Percentiles rank a stretch among this genome's conserved stretches.
These are phyloP conservation scores for Globisporangium carolinianum DNA, from an alignment of 352 stramenopile genomes.

Conservation along the genomic window DNA sequence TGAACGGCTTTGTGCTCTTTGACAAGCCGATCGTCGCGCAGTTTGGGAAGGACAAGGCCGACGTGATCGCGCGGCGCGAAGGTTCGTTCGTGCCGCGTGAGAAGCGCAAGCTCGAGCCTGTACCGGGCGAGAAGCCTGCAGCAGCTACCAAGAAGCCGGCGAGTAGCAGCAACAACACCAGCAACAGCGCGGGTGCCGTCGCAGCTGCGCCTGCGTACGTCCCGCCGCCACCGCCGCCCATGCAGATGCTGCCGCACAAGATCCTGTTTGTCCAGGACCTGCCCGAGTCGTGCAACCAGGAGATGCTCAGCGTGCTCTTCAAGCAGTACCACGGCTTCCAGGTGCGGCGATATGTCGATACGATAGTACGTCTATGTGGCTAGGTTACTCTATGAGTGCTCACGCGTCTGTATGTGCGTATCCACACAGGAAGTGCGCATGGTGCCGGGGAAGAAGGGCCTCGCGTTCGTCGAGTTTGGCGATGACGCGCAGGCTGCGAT, in stretches of 20 bases:
- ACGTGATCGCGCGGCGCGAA: conserved; percentile 71
- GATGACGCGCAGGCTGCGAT: conserved; percentile 79
- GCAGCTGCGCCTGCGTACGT: conserved; percentile 11
- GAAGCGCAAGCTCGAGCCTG: conserved; percentile 71
- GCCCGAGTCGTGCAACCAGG: conserved; percentile 92
- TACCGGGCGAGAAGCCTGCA: conserved; percentile 17
- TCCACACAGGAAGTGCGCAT: conserved; percentile 87
- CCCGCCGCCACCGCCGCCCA: conserved; percentile 30
- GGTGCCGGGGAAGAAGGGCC: conserved; percentile 88
- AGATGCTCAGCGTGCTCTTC: conserved; percentile 96
- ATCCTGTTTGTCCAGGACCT: conserved; percentile 93
- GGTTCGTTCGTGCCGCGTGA: conserved; percentile 69
- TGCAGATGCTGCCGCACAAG: conserved; percentile 79
- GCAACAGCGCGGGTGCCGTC: conserved; percentile 5
- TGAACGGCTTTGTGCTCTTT: conserved; percentile 85
- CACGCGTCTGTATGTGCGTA: conserved; percentile 6
- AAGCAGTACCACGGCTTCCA: conserved; percentile 96
- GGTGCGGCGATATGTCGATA: conserved; percentile 21
- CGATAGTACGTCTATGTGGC: too few species aligned
- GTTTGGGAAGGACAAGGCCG: conserved; percentile 80
- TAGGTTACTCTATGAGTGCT: too few species aligned
- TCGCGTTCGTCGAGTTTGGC: conserved; percentile 96
- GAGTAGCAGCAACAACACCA: conserved; percentile 24
- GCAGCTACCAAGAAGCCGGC: conserved; percentile 16
- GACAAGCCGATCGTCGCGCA: conserved; percentile 83